Evolutionary conservation across 2,329 filamentous ascomycete genomes (phyloP).

Genomic region (Fragosphaeria purpurea): DNA sequence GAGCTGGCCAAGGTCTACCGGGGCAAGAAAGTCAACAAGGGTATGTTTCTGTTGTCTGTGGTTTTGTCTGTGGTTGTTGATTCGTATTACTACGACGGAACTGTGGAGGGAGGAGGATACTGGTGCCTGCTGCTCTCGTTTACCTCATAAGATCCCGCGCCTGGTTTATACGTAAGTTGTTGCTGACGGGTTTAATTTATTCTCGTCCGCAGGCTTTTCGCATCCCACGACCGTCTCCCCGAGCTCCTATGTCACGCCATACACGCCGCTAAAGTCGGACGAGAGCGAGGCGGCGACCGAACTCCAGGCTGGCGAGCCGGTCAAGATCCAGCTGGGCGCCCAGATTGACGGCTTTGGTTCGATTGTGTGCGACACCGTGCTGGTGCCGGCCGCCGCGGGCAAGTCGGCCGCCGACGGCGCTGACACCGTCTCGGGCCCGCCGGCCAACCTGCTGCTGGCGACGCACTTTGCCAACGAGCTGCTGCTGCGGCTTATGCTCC

Average conservation of each 20-base stretch:
- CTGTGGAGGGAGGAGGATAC: too few species aligned
- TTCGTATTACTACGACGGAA: not conserved
- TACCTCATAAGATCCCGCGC: too few species aligned
- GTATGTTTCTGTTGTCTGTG: constrained; percentile 32
- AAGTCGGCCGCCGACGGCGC: constrained; percentile 39
- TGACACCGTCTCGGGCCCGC: constrained; percentile 56
- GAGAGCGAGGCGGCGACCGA: constrained; percentile 69
- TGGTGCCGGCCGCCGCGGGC: constrained; percentile 52
- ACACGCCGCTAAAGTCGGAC: constrained; percentile 85
- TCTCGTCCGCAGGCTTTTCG: constrained; percentile 54
- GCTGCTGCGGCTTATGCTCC: constrained; percentile 80
- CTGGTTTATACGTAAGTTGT: too few species aligned
- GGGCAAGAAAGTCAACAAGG: constrained; percentile 94
- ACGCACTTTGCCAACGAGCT: constrained; percentile 95
- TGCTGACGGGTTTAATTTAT: too few species aligned
- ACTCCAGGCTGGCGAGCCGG: constrained; percentile 74
- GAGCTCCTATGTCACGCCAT: constrained; percentile 87
- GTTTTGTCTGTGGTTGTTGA: not conserved
- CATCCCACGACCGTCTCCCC: constrained; percentile 95
- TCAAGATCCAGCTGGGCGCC: constrained; percentile 98
- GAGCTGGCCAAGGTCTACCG: constrained; percentile 95
- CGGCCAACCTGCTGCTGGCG: constrained; percentile 80
- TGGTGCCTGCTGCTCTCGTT: too few species aligned
- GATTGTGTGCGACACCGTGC: constrained; percentile 87
- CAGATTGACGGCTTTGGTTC: constrained; percentile 94